A percentile compares a stretch with the other conserved stretches of the same genome.
phyloP scores from a whole-genome alignment of 78 protist genomes.

The Dictyostelium discoideum region DNA sequence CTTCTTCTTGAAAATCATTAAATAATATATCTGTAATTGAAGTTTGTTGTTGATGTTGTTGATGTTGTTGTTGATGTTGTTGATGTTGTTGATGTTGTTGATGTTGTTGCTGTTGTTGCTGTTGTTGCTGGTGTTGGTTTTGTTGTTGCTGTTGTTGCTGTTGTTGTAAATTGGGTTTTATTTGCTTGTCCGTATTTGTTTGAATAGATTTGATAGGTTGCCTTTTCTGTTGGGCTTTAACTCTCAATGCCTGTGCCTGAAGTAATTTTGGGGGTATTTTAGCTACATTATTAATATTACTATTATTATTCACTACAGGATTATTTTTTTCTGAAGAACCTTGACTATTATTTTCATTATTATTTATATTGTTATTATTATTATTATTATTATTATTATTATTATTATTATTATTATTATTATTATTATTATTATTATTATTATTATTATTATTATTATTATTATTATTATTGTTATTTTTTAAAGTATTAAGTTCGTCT shows the following conservation, averaged over 20 bases:
- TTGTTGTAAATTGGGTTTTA: background rate
- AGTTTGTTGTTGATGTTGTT: background rate
- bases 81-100: background rate
- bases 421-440: constrained; percentile 1
- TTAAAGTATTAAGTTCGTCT: background rate
- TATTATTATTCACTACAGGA: background rate
- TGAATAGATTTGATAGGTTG: background rate
- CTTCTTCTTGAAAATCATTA: background rate
- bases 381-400: constrained; percentile 29
- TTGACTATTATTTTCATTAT: background rate
- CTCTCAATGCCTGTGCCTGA: constrained; percentile 2
- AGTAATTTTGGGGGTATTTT: constrained; percentile 51
- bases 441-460: background rate
- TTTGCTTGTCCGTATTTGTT: background rate
- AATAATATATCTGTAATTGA: background rate
- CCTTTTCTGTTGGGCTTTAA: background rate
- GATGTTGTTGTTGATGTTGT: background rate
- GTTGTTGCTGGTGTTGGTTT: background rate
- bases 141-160: background rate
- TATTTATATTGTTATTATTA: constrained; percentile 8
- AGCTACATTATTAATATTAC: background rate
- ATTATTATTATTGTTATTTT: background rate
- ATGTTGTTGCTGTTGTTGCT: background rate
- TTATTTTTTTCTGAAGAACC: background rate
- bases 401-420: constrained; percentile 24